phyloP scores from a whole-genome alignment of 2,329 filamentous ascomycete species.

The Sarocladium kiliense region DNA sequence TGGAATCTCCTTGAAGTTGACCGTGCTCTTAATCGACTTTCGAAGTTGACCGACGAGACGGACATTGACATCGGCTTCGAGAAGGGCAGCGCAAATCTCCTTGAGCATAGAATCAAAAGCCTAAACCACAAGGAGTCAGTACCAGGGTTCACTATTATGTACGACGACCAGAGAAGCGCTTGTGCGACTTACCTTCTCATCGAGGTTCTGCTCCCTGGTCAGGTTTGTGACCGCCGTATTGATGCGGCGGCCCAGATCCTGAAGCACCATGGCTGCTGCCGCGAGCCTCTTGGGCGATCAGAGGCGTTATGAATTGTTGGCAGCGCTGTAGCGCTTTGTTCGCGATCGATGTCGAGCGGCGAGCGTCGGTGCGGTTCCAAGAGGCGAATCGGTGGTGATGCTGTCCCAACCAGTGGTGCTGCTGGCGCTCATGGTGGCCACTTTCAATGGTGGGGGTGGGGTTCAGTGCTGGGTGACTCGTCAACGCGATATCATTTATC shows the following conservation, averaged over 20 bases:
- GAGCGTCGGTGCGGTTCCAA: background rate
- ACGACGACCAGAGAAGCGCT: background rate
- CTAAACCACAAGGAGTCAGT: slow-evolving; percentile 34
- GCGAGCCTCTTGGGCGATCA: background rate
- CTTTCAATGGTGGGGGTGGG: slow-evolving; percentile 7
- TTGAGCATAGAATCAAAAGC: slow-evolving; percentile 98
- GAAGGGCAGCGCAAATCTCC: slow-evolving; percentile 90
- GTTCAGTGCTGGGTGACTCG: background rate
- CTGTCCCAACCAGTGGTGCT: background rate
- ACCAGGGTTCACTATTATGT: background rate
- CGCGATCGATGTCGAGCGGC: background rate
- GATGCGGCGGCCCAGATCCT: slow-evolving; percentile 97
- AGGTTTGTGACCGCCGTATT: slow-evolving; percentile 93
- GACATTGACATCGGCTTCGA: slow-evolving; percentile 97
- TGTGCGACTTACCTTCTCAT: slow-evolving; percentile 71
- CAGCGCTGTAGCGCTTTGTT: background rate
- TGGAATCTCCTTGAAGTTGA: slow-evolving; percentile 93
- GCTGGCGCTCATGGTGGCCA: background rate
- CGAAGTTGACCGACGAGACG: slow-evolving; percentile 85
- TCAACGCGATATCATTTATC: background rate
- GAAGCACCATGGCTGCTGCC: slow-evolving; percentile 74
- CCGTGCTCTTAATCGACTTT: slow-evolving; percentile 83
- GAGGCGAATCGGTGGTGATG: background rate
- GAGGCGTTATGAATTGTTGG: background rate
- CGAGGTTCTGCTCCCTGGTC: slow-evolving; percentile 85